phyloP scores from a whole-genome alignment of 371 early-diverging fungal genomes.

The Encephalitozoon hellem region DNA sequence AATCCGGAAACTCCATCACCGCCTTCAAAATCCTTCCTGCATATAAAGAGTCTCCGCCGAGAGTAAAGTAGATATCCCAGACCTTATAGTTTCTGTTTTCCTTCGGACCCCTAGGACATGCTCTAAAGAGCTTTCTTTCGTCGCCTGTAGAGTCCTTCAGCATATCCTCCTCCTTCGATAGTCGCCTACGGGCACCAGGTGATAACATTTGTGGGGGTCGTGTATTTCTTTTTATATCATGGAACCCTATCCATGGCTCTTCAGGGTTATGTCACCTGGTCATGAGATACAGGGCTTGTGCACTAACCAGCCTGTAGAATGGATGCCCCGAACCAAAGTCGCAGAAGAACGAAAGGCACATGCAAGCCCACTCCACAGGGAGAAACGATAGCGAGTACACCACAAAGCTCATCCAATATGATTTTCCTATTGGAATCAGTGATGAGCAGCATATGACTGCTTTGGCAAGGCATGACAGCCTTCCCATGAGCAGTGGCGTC shows the following conservation, averaged over 20 bases:
- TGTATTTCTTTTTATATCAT: conserved; percentile 9
- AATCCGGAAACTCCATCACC: conserved; percentile 62
- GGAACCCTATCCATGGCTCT: background rate
- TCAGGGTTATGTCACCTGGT: background rate
- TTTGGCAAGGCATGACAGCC: background rate
- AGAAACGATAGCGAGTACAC: background rate
- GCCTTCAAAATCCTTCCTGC: conserved; percentile 64
- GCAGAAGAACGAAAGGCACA: background rate
- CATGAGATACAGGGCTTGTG: background rate
- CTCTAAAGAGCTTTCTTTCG: conserved; percentile 6
- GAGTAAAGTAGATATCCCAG: conserved; percentile 56
- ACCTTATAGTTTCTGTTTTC: conserved; percentile 27
- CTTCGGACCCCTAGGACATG: background rate
- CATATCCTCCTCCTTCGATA: conserved; percentile 33
- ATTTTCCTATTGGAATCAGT: background rate
- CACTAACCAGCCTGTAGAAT: background rate
- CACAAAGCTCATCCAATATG: background rate
- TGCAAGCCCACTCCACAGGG: background rate
- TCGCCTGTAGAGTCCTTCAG: conserved; percentile 22
- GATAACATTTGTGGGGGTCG: conserved; percentile 14
- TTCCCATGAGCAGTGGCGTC: background rate
- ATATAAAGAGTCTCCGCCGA: conserved; percentile 63
- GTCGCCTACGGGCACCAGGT: conserved; percentile 24
- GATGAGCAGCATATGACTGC: background rate
- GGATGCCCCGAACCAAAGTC: conserved; percentile 3